These are phyloP conservation scores for Kingdonia uniflora DNA, from an alignment of 164 flowering plant genomes.

Conservation along the genomic window DNA sequence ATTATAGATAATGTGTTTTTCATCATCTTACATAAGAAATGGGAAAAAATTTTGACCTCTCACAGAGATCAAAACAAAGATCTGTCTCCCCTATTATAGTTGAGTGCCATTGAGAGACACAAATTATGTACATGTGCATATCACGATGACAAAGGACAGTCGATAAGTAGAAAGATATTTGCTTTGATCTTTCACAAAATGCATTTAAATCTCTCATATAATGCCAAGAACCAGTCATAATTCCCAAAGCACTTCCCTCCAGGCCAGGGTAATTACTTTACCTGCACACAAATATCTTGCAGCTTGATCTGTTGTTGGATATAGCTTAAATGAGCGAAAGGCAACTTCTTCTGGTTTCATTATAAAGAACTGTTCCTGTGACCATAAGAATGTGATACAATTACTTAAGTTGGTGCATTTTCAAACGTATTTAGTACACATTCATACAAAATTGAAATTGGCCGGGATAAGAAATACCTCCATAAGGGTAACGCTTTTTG, in stretches of 20 bases:
- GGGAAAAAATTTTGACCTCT: too few species aligned
- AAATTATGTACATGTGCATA: too few species aligned
- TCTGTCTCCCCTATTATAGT: too few species aligned
- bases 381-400: constrained; percentile 8
- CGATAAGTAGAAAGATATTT: neutral
- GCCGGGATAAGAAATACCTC: constrained; percentile 41
- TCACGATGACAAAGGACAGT: too few species aligned
- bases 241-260: too few species aligned
- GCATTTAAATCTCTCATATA: neutral
- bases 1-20: too few species aligned
- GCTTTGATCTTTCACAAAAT: neutral
- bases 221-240: too few species aligned
- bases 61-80: too few species aligned
- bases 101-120: too few species aligned
- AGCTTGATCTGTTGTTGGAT: constrained; percentile 69
- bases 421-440: neutral
- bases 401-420: neutral
- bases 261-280: constrained; percentile 12
- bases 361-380: constrained; percentile 78
- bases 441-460: neutral
- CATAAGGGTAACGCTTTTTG: constrained; percentile 46
- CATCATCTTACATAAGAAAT: too few species aligned
- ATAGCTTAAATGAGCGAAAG: constrained; percentile 54
- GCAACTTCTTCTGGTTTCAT: constrained; percentile 62
- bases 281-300: constrained; percentile 70